Percentiles rank a stretch among this genome's conserved stretches.
phyloP scores from a whole-genome alignment of 73 alveolate species.

The Effrenium voratum region DNA sequence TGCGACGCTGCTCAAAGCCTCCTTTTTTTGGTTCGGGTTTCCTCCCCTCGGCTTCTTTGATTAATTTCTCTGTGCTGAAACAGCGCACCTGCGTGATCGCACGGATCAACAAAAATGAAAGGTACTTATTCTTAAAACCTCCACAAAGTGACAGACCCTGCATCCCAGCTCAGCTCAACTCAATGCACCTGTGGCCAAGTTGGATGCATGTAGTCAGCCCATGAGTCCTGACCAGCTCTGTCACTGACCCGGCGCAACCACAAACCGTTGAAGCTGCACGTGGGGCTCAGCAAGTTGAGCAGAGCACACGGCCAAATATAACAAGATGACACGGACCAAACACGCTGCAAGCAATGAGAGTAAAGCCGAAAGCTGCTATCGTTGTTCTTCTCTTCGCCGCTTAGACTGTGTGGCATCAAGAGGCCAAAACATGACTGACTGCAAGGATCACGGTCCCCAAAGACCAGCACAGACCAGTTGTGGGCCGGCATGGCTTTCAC shows the following conservation, averaged over 20 bases:
- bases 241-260: not conserved
- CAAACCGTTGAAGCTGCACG: not conserved
- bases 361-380: not conserved
- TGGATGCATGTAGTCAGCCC: slow-evolving; percentile 90
- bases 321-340: not conserved
- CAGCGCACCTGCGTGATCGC: too few relatives aligned
- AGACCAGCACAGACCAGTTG: slow-evolving; percentile 69
- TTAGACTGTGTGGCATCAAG: too few relatives aligned
- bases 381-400: too few relatives aligned
- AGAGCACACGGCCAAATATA: not conserved
- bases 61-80: too few relatives aligned
- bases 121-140: not conserved
- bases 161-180: not conserved
- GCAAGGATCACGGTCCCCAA: slow-evolving; percentile 34
- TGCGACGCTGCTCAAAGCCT: too few relatives aligned
- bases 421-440: not conserved
- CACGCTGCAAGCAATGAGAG: not conserved
- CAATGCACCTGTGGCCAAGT: slow-evolving; percentile 67
- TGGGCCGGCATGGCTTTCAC: slow-evolving; percentile 17
- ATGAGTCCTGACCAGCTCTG: slow-evolving; percentile 39
- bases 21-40: too few relatives aligned
- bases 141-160: not conserved
- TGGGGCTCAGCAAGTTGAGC: not conserved
- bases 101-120: not conserved
- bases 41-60: too few relatives aligned